Conservation (phyloP, 306 rosid species). For the Vigna hirtella region DNA sequence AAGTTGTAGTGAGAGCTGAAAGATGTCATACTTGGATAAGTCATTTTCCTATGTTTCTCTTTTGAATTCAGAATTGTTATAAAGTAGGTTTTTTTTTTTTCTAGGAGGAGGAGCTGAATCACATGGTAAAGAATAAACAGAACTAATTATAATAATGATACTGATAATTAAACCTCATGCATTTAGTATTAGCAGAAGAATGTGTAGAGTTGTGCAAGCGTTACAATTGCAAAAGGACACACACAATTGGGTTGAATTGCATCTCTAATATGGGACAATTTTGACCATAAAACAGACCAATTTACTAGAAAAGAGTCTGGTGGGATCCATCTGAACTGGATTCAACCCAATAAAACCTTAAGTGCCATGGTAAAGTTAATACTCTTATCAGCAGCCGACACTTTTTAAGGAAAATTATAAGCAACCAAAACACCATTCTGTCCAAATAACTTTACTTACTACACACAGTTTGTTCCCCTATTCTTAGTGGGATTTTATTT, state of each 20-base stretch:
- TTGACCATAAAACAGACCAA: constrained; percentile 22
- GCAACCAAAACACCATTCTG: constrained; percentile 14
- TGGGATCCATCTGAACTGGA: constrained; percentile 47
- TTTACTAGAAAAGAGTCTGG: constrained; percentile 7
- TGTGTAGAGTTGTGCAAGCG: not conserved
- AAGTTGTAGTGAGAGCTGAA: too few relatives aligned
- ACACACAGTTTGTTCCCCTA: not conserved
- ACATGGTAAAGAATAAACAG: not conserved
- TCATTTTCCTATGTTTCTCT: too few relatives aligned
- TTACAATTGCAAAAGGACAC: not conserved
- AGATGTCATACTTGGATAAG: too few relatives aligned
- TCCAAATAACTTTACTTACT: not conserved
- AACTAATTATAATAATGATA: not conserved
- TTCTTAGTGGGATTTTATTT: not conserved
- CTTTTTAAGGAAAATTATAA: constrained; percentile 15
- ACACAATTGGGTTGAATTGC: constrained; percentile 4
- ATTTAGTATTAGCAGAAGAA: constrained; percentile 2
- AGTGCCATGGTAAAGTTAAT: not conserved
- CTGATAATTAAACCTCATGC: not conserved
- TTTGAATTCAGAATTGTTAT: too few relatives aligned
- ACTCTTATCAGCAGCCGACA: constrained; percentile 41
- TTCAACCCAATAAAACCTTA: constrained; percentile 7
- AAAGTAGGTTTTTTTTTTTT: not conserved
- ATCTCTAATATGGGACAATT: not conserved
- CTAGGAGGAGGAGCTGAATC: not conserved